These are phyloP conservation scores for Phoma herbarum DNA, from an alignment of 2,329 filamentous ascomycete species.

Conservation along the genomic window DNA sequence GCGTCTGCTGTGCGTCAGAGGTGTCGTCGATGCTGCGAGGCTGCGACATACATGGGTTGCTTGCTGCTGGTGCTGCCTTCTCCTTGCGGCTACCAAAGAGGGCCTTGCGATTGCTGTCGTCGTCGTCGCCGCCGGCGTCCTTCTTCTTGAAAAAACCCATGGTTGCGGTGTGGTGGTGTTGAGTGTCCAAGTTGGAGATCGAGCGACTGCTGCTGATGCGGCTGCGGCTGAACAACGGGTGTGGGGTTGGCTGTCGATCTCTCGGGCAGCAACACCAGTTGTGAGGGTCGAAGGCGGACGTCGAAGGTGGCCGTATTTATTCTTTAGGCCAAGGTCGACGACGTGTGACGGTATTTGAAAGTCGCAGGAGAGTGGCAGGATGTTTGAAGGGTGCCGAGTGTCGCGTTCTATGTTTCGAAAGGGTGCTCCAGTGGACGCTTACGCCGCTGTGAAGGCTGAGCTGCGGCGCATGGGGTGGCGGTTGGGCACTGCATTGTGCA, in stretches of 20 bases:
- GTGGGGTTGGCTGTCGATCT: constrained; percentile 22
- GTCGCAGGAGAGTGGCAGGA: constrained; percentile 19
- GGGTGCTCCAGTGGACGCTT: constrained; percentile 32
- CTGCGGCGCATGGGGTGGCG: constrained; percentile 17
- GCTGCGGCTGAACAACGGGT: constrained; percentile 24
- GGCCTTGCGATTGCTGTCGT: constrained; percentile 64
- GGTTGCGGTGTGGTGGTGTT: constrained; percentile 17
- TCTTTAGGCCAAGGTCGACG: neutral
- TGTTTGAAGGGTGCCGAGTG: constrained; percentile 33
- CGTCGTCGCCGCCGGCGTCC: constrained; percentile 62
- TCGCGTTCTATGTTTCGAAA: constrained; percentile 38
- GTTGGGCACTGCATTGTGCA: constrained; percentile 7
- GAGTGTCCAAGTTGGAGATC: neutral
- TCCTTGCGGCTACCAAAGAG: constrained; percentile 65
- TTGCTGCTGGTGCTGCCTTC: constrained; percentile 46
- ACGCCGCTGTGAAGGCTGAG: constrained; percentile 29
- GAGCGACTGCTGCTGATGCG: neutral
- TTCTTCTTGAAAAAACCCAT: constrained; percentile 65
- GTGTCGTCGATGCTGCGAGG: neutral
- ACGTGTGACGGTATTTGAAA: constrained; percentile 1
- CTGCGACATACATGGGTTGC: constrained; percentile 21
- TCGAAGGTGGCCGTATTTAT: neutral
- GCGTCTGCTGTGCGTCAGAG: constrained; percentile 27
- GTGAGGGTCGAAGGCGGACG: neutral
- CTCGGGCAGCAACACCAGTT: constrained; percentile 18